Conservation (phyloP, 1,139 yeast species). For the Candida sp. region DNA sequence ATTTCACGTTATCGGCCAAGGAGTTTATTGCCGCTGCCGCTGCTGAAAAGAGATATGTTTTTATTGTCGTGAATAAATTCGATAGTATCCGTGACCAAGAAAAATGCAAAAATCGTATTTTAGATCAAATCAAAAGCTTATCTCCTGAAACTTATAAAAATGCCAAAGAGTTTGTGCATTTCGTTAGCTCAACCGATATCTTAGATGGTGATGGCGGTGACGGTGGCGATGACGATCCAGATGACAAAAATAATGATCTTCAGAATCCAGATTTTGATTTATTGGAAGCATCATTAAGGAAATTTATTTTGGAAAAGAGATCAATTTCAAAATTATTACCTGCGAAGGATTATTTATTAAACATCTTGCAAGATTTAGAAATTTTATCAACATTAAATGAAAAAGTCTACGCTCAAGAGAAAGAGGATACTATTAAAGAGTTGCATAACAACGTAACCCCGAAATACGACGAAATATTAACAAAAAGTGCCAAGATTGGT, state of each 20-base stretch:
- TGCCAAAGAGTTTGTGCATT: constrained; percentile 89
- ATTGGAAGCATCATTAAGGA: constrained; percentile 79
- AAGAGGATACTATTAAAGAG: constrained; percentile 41
- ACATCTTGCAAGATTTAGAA: constrained; percentile 65
- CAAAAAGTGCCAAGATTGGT: constrained; percentile 50
- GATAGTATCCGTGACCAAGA: constrained; percentile 80
- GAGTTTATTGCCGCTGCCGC: constrained; percentile 93
- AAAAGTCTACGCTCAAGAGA: constrained; percentile 48
- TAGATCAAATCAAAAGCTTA: constrained; percentile 82
- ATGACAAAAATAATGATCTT: constrained; percentile 12
- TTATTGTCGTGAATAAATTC: constrained; percentile 91
- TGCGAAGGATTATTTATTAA: constrained; percentile 78
- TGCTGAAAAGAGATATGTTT: constrained; percentile 85
- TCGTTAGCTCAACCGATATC: constrained; percentile 65
- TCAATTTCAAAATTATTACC: constrained; percentile 88
- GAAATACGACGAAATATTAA: constrained; percentile 51
- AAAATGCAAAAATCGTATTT: constrained; percentile 69
- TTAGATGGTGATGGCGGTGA: constrained; percentile 26
- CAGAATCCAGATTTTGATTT: constrained; percentile 71
- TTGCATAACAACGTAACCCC: constrained; percentile 57
- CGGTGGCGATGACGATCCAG: constrained; percentile 31
- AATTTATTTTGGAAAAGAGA: constrained; percentile 85
- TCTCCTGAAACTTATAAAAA: constrained; percentile 93
- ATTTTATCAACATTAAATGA: constrained; percentile 61
- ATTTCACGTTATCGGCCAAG: constrained; percentile 89